Percentiles rank a stretch among this genome's conserved stretches.
phyloP scores from a whole-genome alignment of 495 filamentous ascomycete species.

The Talaromyces wortmannii region DNA sequence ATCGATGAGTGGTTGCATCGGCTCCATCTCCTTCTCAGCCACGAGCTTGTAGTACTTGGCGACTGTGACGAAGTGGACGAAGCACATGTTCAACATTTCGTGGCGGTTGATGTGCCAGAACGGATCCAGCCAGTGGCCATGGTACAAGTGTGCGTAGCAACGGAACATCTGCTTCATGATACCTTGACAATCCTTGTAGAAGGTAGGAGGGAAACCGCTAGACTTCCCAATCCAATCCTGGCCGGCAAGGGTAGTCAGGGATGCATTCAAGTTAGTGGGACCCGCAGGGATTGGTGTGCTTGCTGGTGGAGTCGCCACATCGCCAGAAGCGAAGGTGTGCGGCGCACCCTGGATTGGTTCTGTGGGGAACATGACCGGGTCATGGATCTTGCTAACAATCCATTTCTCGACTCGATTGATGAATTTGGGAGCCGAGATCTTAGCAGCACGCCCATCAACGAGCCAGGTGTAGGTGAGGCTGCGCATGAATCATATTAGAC shows the following conservation, averaged over 20 bases:
- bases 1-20: conserved; percentile 88
- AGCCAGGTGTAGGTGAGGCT: conserved; percentile 92
- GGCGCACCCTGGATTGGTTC: conserved; percentile 51
- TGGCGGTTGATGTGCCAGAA: conserved; percentile 79
- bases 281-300: conserved; percentile 38
- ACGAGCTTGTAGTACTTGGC: conserved; percentile 79
- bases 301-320: conserved; percentile 49
- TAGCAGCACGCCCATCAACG: conserved; percentile 43
- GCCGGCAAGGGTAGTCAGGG: conserved; percentile 40
- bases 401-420: conserved; percentile 89
- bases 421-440: conserved; percentile 76
- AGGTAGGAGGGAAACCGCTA: conserved; percentile 80
- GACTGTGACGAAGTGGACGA: conserved; percentile 86
- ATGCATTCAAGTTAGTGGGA: conserved; percentile 34
- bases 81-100: conserved; percentile 89
- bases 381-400: conserved; percentile 87
- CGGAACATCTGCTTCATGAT: conserved; percentile 98
- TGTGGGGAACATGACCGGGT: conserved; percentile 79
- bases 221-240: conserved; percentile 80
- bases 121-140: conserved; percentile 73
- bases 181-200: conserved; percentile 77
- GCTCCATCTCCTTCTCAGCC: conserved; percentile 77
- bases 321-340: conserved; percentile 53
- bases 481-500: background rate
- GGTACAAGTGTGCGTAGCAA: conserved; percentile 87